Conservation (phyloP, 1,284 basidiomycete genomes). For the Heterobasidion annosum region DNA sequence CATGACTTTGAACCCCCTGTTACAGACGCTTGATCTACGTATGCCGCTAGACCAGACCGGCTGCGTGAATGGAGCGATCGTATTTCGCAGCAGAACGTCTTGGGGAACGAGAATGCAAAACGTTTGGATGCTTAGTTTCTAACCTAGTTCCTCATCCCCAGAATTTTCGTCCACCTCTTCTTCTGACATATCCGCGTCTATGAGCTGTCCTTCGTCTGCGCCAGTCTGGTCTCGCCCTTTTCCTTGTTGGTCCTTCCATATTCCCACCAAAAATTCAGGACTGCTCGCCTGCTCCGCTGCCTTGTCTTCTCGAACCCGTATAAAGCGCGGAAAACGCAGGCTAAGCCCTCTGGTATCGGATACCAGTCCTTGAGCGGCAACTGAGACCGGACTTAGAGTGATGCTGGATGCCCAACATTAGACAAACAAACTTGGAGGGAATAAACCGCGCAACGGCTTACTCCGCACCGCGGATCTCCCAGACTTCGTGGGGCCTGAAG, state of each 20-base stretch:
- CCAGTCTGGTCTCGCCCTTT: slow-evolving; percentile 25
- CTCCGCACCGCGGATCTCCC: slow-evolving; percentile 92
- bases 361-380: slow-evolving; percentile 69
- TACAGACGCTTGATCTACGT: neutral
- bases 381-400: slow-evolving; percentile 83
- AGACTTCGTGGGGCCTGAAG: slow-evolving; percentile 81
- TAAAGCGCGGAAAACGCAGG: slow-evolving; percentile 86
- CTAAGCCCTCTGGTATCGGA: slow-evolving; percentile 66
- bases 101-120: too few species aligned
- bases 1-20: neutral
- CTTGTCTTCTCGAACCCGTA: slow-evolving; percentile 78
- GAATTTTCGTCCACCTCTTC: slow-evolving; percentile 14
- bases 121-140: neutral
- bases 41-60: too few species aligned
- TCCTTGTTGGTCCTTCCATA: slow-evolving; percentile 61
- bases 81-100: too few species aligned
- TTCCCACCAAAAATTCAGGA: slow-evolving; percentile 59
- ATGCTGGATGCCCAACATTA: slow-evolving; percentile 37
- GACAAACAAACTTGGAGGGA: slow-evolving; percentile 4
- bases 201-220: slow-evolving; percentile 46
- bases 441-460: slow-evolving; percentile 24
- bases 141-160: neutral
- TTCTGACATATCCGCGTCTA: slow-evolving; percentile 37
- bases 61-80: too few species aligned
- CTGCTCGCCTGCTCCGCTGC: slow-evolving; percentile 70